Evolutionary conservation across 2,329 filamentous ascomycete genomes (phyloP), one percentile per base, ranked within the genome.

Genomic region (Diaporthe sp.): DNA sequence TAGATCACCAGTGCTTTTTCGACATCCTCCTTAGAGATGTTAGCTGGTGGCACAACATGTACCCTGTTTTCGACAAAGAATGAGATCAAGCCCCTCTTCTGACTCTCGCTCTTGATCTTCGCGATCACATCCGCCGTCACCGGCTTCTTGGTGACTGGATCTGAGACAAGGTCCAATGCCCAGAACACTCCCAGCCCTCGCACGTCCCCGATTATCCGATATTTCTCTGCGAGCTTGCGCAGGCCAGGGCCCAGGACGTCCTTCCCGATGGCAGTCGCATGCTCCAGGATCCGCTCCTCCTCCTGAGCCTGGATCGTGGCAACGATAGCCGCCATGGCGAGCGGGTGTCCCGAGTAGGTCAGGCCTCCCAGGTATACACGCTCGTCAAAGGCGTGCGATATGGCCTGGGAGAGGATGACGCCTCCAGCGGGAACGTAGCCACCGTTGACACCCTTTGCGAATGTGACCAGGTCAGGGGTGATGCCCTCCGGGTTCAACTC

Each of bases 261-360:
- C n/a, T 71, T 76, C 1, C 75, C 75, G 10, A 76, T 75, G 0
- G 44, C 47, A 28, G 75, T 53, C 15, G 75, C 75, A 22, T 76
- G 53, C 31, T 75, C 63, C 4, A 55, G 53, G 17, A 76, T 67
- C n/a, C 70, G 17, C 49, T 76, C 75, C 17, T 76, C 73, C 49
- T 76, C 73, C 39, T 76, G 75, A 2, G 75, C 73, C 63, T 75
- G 51, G 57, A 76, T 49, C 1, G 75, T 76, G 22, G 75, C 75
- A 22, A 76, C 75, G 20, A 76, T 76, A 12, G 75, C 75, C 4
- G 75, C 75, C 75, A 76, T 76, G 57, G 75, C 75, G 4, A 76
- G 75, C 39, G 75, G 75, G 17, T 76, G 75, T 22, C 75, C 75
- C 4, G 75, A 76, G 49, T 76, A 76, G 20, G 75, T 76, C 44